These are phyloP conservation scores for Chytriomyces hyalinus DNA, from an alignment of 192 early-diverging fungal species.

Conservation along the genomic window DNA sequence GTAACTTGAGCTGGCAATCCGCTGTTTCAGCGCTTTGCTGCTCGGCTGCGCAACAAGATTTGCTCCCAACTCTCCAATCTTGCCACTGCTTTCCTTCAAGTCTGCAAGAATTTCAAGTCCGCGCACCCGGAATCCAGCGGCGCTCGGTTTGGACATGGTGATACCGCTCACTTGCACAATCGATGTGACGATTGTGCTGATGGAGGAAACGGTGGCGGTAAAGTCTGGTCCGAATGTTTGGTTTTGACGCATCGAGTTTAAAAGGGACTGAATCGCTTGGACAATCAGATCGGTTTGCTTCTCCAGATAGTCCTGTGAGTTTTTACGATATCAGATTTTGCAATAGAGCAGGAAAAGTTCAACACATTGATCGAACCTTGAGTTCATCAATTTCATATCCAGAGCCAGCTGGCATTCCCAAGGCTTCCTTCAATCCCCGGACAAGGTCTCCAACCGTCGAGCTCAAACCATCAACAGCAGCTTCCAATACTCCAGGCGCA, in stretches of 20 bases:
- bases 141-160: conserved; percentile 52
- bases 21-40: conserved; percentile 76
- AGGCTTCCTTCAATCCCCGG: conserved; percentile 52
- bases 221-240: conserved; percentile 59
- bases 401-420: conserved; percentile 23
- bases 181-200: conserved; percentile 64
- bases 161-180: conserved; percentile 58
- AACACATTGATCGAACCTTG: conserved; percentile 44
- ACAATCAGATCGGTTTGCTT: conserved; percentile 78
- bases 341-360: background rate
- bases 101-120: conserved; percentile 68
- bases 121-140: conserved; percentile 43
- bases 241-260: conserved; percentile 65
- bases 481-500: conserved; percentile 78
- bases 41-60: conserved; percentile 50
- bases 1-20: conserved; percentile 80
- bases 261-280: conserved; percentile 75
- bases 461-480: conserved; percentile 79
- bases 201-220: conserved; percentile 56
- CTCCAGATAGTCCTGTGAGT: conserved; percentile 65
- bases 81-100: conserved; percentile 56
- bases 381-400: conserved; percentile 47
- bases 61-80: conserved; percentile 65
- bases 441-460: conserved; percentile 82
- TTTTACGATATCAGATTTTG: background rate